Conservation (phyloP, 1,284 basidiomycete species). For the Rhizoctonia solani region DNA sequence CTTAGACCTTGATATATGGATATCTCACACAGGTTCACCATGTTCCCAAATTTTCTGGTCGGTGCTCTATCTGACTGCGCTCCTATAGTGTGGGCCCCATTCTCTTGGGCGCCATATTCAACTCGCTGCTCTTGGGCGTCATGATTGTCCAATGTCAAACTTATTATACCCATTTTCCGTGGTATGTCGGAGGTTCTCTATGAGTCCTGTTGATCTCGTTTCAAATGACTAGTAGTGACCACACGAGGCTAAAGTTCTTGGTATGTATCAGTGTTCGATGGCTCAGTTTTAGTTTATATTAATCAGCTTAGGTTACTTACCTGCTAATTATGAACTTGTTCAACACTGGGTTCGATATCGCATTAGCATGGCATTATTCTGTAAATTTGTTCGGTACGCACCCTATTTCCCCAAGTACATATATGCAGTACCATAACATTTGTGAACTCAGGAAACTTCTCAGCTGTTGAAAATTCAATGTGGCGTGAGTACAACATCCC, state of each 20-base stretch:
- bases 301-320: constrained; percentile 3
- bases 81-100: constrained; percentile 8
- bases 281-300: background rate
- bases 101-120: constrained; percentile 15
- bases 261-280: background rate
- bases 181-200: background rate
- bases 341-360: constrained; percentile 26
- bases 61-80: too few relatives aligned
- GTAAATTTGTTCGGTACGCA: constrained; percentile 13
- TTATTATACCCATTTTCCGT: constrained; percentile 9
- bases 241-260: background rate
- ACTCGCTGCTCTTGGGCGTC: background rate
- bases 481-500: too few relatives aligned
- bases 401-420: background rate
- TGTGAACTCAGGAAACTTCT: too few relatives aligned
- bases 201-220: background rate
- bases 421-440: too few relatives aligned
- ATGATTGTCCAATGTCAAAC: constrained; percentile 14
- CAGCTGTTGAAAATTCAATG: too few relatives aligned
- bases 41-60: too few relatives aligned
- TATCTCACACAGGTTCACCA: too few relatives aligned
- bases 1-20: too few relatives aligned
- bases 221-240: constrained; percentile 2
- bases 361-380: constrained; percentile 19
- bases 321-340: constrained; percentile 12